phyloP scores from a whole-genome alignment of 495 filamentous ascomycete species.

The Haplographium delicatum region DNA sequence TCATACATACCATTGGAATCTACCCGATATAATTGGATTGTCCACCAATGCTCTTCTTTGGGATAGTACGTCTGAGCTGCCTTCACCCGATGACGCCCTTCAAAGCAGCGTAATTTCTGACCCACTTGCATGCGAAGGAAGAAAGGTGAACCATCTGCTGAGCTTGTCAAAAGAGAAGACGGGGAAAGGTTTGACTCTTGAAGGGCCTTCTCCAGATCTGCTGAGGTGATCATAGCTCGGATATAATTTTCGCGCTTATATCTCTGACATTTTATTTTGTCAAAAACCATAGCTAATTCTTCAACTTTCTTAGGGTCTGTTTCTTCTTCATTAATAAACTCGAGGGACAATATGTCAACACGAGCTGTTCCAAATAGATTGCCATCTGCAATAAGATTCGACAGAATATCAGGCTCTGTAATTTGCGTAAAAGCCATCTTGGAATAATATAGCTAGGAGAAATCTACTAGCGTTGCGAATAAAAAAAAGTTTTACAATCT shows the following conservation, averaged over 20 bases:
- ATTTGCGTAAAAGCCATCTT: not conserved
- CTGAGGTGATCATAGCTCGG: not conserved
- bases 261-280: not conserved
- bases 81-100: not conserved
- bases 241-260: not conserved
- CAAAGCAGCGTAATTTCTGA: not conserved
- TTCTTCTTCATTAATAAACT: not conserved
- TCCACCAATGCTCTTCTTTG: too few relatives aligned
- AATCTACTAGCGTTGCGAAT: not conserved
- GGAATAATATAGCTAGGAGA: not conserved
- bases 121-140: not conserved
- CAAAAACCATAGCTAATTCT: not conserved
- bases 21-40: too few relatives aligned
- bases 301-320: not conserved
- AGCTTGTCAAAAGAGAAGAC: not conserved
- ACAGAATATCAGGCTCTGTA: not conserved
- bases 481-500: too few relatives aligned
- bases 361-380: not conserved
- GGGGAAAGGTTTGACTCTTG: not conserved
- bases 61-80: too few relatives aligned
- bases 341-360: not conserved
- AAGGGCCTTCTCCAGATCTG: not conserved
- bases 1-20: too few relatives aligned
- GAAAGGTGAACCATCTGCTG: not conserved
- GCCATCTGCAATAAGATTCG: not conserved